phyloP scores from a whole-genome alignment of 495 filamentous ascomycete species.

The Podospora bellae-mahoneyi region DNA sequence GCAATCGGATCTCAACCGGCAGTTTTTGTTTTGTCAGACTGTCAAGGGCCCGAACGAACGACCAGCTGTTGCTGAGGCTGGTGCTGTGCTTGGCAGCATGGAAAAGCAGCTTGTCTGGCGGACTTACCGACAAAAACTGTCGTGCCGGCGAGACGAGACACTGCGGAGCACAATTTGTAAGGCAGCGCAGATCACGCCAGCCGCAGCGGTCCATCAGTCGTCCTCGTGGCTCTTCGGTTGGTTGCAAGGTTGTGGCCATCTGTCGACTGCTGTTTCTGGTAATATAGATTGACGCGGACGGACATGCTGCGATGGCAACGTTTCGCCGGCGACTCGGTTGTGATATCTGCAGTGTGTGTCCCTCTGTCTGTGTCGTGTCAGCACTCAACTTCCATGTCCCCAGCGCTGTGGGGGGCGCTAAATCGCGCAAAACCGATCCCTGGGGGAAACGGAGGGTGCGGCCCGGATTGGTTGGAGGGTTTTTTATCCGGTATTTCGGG shows the following conservation, averaged over 20 bases:
- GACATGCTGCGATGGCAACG: constrained; percentile 6
- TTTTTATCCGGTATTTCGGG: constrained; percentile 26
- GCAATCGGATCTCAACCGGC: constrained; percentile 10
- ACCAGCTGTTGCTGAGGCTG: neutral
- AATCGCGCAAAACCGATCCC: constrained; percentile 26
- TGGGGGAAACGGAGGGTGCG: constrained; percentile 6
- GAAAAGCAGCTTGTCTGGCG: neutral
- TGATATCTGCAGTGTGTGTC: neutral
- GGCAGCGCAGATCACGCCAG: neutral
- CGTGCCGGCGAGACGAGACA: neutral
- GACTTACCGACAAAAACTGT: neutral
- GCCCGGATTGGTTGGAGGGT: constrained; percentile 15
- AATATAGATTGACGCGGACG: constrained; percentile 2
- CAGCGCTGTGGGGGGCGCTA: constrained; percentile 13
- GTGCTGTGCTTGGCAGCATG: neutral
- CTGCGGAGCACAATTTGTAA: constrained; percentile 1
- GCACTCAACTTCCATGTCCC: neutral
- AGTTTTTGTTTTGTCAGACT: neutral
- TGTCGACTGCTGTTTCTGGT: neutral
- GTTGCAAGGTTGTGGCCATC: neutral
- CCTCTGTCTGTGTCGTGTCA: neutral
- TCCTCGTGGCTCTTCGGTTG: constrained; percentile 2
- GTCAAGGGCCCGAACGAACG: too few relatives aligned
- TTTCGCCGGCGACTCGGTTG: neutral
- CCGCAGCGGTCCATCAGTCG: neutral